Conservation (phyloP, 164 flowering plant species). For the Stephania cephalantha region DNA sequence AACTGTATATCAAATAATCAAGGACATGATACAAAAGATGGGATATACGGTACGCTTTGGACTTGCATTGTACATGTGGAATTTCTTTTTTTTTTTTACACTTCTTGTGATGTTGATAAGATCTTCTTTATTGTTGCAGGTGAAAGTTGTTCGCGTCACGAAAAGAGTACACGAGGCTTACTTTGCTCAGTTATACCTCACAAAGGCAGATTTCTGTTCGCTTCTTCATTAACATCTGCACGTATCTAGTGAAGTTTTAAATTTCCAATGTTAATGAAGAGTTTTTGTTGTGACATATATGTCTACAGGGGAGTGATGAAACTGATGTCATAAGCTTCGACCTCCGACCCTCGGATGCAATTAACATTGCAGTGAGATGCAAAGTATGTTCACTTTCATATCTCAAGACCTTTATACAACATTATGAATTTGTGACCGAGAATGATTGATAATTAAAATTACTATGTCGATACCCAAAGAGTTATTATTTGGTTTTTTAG, state of each 20-base stretch:
- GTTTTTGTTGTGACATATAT: constrained; percentile 1
- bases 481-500: no score
- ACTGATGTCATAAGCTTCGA: constrained; percentile 67
- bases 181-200: constrained; percentile 78
- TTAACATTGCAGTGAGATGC: constrained; percentile 98
- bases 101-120: not conserved
- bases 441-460: not conserved
- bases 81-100: not conserved
- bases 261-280: not conserved
- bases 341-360: constrained; percentile 98
- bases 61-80: not conserved
- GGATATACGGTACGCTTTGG: constrained; percentile 62
- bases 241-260: not conserved
- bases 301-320: constrained; percentile 54
- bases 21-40: constrained; percentile 96
- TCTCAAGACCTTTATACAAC: not conserved
- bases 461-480: not conserved
- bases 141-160: constrained; percentile 84
- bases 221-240: not conserved
- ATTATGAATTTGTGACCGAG: no score
- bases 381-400: constrained; percentile 43
- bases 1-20: constrained; percentile 78
- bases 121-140: constrained; percentile 38
- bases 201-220: constrained; percentile 41
- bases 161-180: constrained; percentile 97